Percentiles rank a stretch among this genome's conserved stretches.
Evolutionary conservation across 352 stramenopile species (phyloP).

Genomic region (Pythium coloratum): DNA sequence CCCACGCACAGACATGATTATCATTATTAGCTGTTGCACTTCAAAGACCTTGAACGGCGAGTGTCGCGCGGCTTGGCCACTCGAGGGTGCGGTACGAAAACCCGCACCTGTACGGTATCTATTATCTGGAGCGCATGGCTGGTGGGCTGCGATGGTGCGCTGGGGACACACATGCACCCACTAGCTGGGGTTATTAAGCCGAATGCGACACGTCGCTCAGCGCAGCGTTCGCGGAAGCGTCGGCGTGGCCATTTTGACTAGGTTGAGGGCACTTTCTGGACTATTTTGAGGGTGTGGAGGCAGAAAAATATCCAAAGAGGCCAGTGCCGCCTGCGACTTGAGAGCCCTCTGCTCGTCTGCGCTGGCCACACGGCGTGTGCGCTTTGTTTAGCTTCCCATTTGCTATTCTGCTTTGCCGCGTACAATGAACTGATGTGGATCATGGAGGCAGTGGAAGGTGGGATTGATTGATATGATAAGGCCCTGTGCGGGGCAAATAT

Average conservation of each 20-base stretch:
- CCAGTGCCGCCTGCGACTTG: not conserved
- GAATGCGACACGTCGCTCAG: not conserved
- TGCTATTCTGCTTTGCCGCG: not conserved
- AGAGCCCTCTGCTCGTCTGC: not conserved
- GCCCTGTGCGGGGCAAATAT: not conserved
- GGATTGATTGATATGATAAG: not conserved
- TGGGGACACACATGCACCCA: not conserved
- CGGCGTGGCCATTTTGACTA: not conserved
- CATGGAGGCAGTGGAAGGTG: not conserved
- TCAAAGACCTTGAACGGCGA: not conserved
- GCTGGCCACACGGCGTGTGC: not conserved
- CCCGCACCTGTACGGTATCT: not conserved
- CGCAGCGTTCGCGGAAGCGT: not conserved
- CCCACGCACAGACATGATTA: not conserved
- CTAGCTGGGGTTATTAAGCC: not conserved
- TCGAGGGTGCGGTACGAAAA: not conserved
- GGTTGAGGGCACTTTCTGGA: not conserved
- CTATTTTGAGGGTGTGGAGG: slow-evolving; percentile 1
- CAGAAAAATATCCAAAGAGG: not conserved
- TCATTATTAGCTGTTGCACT: not conserved
- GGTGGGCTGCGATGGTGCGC: not conserved
- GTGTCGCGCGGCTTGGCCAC: slow-evolving; percentile 1
- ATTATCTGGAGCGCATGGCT: not conserved
- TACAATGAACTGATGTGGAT: not conserved
- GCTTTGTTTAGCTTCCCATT: not conserved